A percentile compares a stretch with the other conserved stretches of the same genome.
These are phyloP conservation scores for Xeromyces bisporus DNA, from an alignment of 495 filamentous ascomycete genomes.

Conservation along the genomic window DNA sequence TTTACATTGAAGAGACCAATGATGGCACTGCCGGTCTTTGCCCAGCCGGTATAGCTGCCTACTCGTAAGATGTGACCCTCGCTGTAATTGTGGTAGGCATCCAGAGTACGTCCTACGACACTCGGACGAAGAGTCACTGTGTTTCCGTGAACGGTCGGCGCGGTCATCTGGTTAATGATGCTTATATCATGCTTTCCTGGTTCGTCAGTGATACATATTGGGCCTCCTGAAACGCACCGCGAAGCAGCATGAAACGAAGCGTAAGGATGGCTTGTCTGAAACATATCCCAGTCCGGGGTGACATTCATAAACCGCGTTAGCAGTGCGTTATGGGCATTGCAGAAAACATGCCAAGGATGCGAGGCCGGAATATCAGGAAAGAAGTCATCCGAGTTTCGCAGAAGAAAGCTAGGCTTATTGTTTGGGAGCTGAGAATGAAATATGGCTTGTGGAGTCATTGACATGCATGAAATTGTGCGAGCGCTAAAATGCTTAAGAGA, in stretches of 20 bases:
- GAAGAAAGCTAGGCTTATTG: conserved; percentile 48
- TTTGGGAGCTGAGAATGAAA: conserved; percentile 68
- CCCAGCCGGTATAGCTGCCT: conserved; percentile 50
- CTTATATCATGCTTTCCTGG: conserved; percentile 62
- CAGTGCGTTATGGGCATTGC: conserved; percentile 82
- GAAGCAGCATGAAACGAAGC: conserved; percentile 76
- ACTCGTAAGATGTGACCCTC: conserved; percentile 58
- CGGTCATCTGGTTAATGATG: conserved; percentile 64
- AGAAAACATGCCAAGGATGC: conserved; percentile 89
- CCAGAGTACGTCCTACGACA: conserved; percentile 47
- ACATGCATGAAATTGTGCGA: conserved; percentile 84
- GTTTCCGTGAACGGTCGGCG: conserved; percentile 43
- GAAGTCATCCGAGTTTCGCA: conserved; percentile 90
- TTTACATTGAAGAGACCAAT: conserved; percentile 75
- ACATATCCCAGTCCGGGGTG: conserved; percentile 98
- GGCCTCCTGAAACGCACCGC: conserved; percentile 76
- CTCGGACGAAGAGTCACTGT: conserved; percentile 66
- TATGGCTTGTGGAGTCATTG: conserved; percentile 61
- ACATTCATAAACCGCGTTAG: conserved; percentile 56
- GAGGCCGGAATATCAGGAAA: conserved; percentile 61
- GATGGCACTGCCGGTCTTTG: conserved; percentile 51
- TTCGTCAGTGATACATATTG: conserved; percentile 82
- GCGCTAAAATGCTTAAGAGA: conserved; percentile 58
- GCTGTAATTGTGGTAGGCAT: conserved; percentile 59
- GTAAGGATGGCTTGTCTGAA: conserved; percentile 70